phyloP scores from a whole-genome alignment of 2,329 filamentous ascomycete genomes.

The Aspergillus sp. region DNA sequence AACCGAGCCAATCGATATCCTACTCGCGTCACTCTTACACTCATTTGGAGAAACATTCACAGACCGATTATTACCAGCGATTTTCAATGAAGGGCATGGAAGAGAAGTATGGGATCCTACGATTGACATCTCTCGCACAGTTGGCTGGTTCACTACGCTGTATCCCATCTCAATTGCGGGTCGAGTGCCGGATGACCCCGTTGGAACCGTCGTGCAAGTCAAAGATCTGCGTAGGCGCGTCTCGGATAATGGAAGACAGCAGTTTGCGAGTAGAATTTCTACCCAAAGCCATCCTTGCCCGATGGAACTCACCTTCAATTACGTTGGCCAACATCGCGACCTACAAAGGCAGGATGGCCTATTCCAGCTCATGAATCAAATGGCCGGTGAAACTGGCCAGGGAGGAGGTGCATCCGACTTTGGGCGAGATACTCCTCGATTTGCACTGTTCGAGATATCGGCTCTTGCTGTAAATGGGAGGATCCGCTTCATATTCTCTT shows the following conservation, averaged over 20 bases:
- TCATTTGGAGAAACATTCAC: conserved; percentile 47
- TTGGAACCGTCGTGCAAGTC: conserved; percentile 35
- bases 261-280: conserved; percentile 37
- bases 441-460: conserved; percentile 54
- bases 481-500: conserved; percentile 52
- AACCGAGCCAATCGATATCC: conserved; percentile 39
- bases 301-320: conserved; percentile 46
- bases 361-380: conserved; percentile 44
- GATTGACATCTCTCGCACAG: conserved; percentile 50
- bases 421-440: conserved; percentile 45
- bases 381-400: conserved; percentile 48
- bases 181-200: conserved; percentile 25
- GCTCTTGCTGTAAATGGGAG: conserved; percentile 49
- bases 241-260: conserved; percentile 39
- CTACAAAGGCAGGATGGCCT: conserved; percentile 47
- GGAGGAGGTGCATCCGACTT: conserved; percentile 49
- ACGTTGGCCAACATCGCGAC: conserved; percentile 43
- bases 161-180: conserved; percentile 43
- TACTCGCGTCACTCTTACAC: conserved; percentile 40
- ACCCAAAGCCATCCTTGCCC: conserved; percentile 39
- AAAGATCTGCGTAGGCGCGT: conserved; percentile 41
- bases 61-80: conserved; percentile 40
- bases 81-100: conserved; percentile 52
- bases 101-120: conserved; percentile 46
- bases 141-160: conserved; percentile 54